Conservation (phyloP, 768 basidiomycete genomes). For the Tulasnella sp. region DNA sequence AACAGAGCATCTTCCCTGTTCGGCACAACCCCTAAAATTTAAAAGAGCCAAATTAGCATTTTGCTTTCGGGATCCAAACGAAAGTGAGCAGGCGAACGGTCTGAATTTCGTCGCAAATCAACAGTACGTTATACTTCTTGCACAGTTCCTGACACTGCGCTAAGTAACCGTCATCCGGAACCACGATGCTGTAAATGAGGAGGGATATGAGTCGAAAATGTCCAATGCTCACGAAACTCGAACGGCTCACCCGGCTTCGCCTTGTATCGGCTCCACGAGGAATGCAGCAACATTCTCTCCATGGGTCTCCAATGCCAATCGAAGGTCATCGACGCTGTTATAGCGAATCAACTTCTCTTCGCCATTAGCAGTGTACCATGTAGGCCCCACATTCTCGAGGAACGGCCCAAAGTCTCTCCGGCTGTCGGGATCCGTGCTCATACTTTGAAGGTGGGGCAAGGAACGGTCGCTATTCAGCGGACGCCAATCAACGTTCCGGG, state of each 20-base stretch:
- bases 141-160: constrained; percentile 67
- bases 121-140: constrained; percentile 84
- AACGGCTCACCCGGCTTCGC: constrained; percentile 81
- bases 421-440: constrained; percentile 91
- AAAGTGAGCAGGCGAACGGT: constrained; percentile 45
- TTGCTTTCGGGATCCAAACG: not conserved
- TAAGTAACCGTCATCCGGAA: constrained; percentile 84
- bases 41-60: not conserved
- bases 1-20: constrained; percentile 89
- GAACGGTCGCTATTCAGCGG: constrained; percentile 7
- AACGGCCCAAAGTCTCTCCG: constrained; percentile 86
- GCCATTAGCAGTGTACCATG: constrained; percentile 45
- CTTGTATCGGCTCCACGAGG: constrained; percentile 95
- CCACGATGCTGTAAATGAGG: constrained; percentile 57
- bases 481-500: no score
- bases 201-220: not conserved
- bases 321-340: constrained; percentile 73
- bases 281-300: constrained; percentile 84
- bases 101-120: constrained; percentile 98
- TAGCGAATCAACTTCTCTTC: constrained; percentile 57
- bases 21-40: constrained; percentile 64
- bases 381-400: constrained; percentile 74
- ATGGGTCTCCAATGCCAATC: constrained; percentile 65
- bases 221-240: not conserved
- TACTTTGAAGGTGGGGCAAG: constrained; percentile 35